Evolutionary conservation across 176 grass and related monocot species (phyloP), one percentile per base, ranked within the genome.

Genomic region (Dactylis glomerata): DNA sequence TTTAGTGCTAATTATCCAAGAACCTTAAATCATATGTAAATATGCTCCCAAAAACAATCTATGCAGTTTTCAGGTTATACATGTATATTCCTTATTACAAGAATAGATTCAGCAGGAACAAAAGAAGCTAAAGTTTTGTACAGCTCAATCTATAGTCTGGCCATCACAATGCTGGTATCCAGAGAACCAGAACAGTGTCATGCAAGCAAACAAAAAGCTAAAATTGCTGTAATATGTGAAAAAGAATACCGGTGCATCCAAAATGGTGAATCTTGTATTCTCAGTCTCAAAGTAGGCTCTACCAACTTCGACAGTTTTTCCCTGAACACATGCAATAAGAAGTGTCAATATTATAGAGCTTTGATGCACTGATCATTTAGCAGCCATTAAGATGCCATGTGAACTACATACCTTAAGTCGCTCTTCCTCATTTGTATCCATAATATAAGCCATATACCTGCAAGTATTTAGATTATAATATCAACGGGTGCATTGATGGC

Each of bases 401-500:
- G 32, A n/a, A 82, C 67, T 24, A 10, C 5, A 61, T 80, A 95
- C 95, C 92, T 98, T 98, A 33, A 86, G 6, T 32, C 96, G 89
- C 54, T 98, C 96, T 91, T 98, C 96, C 87, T 95, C 96, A 64
- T 98, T 98, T 79, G 96, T 98, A 72, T 98, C 96, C 96, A 98
- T 98, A 75, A 98, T 98, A 71, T 98, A 98, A 76, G 96, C 96
- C 96, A 98, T 98, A 81, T 98, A 98, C 96, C 96, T 98, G 81
- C 37, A 82, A 92, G 47, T 57, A 70, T 82, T 85, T 47, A 82
- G 6, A 61, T 31, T 27, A 70, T 63, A 80, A 56, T 38, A 13
- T 24, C 1, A 16, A 86, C 17, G 40, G 20, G 20, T 27, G 1
- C 22, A 72, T 44, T 50, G 9, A 42, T 74, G 24, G 24, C 30